Evolutionary conservation across 2,329 filamentous ascomycete species (phyloP).

Genomic region (Sarocladium strictum): DNA sequence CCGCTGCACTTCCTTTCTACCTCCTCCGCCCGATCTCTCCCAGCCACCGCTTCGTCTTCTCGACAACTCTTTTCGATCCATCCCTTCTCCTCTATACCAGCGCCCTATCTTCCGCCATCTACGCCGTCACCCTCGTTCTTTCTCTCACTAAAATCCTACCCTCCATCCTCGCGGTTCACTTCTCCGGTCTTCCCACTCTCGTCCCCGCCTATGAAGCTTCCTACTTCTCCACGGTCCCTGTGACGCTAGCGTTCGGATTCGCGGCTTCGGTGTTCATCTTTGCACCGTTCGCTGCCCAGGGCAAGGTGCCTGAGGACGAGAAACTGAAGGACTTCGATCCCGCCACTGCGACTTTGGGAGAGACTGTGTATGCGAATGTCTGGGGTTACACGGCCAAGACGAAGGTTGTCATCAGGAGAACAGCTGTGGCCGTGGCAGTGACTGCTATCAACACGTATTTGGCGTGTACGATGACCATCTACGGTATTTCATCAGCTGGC

Average conservation of each 20-base stretch:
- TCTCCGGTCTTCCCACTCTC: constrained; percentile 64
- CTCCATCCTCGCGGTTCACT: constrained; percentile 65
- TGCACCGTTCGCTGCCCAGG: constrained; percentile 54
- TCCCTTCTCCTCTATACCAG: constrained; percentile 59
- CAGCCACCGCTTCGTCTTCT: constrained; percentile 43
- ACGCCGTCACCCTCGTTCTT: constrained; percentile 64
- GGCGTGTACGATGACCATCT: constrained; percentile 59
- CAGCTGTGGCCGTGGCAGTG: constrained; percentile 50
- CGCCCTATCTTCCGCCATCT: constrained; percentile 65
- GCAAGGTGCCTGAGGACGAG: constrained; percentile 41
- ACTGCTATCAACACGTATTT: constrained; percentile 56
- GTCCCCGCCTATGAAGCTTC: constrained; percentile 60
- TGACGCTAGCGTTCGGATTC: constrained; percentile 53
- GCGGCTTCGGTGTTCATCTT: constrained; percentile 76
- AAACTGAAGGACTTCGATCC: constrained; percentile 54
- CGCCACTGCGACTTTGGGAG: constrained; percentile 54
- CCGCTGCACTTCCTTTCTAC: constrained; percentile 67
- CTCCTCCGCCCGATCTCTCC: constrained; percentile 64
- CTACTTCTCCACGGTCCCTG: constrained; percentile 55
- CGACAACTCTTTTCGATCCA: constrained; percentile 54
- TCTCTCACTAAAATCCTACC: constrained; percentile 68
- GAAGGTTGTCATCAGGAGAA: constrained; percentile 60
- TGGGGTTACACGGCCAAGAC: constrained; percentile 62
- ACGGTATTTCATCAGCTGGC: constrained; percentile 63
- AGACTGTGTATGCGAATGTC: constrained; percentile 68